A percentile compares a stretch with the other conserved stretches of the same genome.
Evolutionary conservation across 2,329 filamentous ascomycete genomes (phyloP).

Genomic region (Microcyclospora tardicrescens): DNA sequence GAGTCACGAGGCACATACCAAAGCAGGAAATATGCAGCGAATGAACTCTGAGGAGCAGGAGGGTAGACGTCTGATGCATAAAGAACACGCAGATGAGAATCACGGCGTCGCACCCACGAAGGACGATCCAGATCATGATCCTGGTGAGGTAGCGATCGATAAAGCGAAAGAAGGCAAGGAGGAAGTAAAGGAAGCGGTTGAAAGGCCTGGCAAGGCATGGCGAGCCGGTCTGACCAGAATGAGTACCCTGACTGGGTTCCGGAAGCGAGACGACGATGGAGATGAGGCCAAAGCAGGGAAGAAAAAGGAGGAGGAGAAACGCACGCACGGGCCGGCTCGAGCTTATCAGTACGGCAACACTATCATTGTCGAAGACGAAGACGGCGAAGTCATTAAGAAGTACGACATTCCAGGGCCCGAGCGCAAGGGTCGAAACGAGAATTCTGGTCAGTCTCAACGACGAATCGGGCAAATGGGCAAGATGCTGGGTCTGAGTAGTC

Average conservation of each 20-base stretch:
- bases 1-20: conserved; percentile 31
- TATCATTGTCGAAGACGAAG: conserved; percentile 78
- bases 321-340: conserved; percentile 57
- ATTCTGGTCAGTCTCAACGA: conserved; percentile 25
- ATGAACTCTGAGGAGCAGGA: conserved; percentile 46
- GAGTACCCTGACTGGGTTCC: conserved; percentile 20
- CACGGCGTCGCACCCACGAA: conserved; percentile 33
- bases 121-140: conserved; percentile 31
- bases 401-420: conserved; percentile 53
- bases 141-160: conserved; percentile 26
- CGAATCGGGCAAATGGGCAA: conserved; percentile 40
- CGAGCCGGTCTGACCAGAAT: conserved; percentile 30
- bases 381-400: conserved; percentile 75
- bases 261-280: conserved; percentile 25
- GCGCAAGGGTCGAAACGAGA: conserved; percentile 21
- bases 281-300: conserved; percentile 18
- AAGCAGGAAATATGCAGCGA: conserved; percentile 50
- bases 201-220: conserved; percentile 29
- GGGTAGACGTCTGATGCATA: conserved; percentile 41
- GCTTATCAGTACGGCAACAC: conserved; percentile 81
- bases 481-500: conserved; percentile 32
- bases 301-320: conserved; percentile 27
- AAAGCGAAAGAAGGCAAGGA: conserved; percentile 53
- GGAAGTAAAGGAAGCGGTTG: conserved; percentile 48
- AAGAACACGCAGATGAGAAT: conserved; percentile 30